A percentile compares a stretch with the other conserved stretches of the same genome.
Conservation (phyloP, 2,329 filamentous ascomycete species). For the Truncatella angustata region DNA sequence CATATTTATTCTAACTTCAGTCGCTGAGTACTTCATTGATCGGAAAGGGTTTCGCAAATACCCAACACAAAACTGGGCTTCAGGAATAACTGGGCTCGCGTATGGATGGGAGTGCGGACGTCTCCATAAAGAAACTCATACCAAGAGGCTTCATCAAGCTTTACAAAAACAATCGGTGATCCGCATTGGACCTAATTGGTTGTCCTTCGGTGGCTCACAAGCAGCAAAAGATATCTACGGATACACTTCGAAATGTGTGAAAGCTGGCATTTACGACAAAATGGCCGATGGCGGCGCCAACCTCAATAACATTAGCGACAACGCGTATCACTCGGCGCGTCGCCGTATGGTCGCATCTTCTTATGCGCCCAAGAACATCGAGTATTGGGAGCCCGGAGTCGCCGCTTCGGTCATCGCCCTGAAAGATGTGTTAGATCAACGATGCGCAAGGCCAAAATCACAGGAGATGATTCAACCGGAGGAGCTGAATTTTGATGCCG, state of each 20-base stretch:
- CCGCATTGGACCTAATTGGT: constrained; percentile 9
- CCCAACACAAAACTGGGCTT: background rate
- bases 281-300: background rate
- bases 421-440: background rate
- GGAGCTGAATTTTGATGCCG: constrained; percentile 18
- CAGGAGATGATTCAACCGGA: constrained; percentile 13
- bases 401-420: background rate
- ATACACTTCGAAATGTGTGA: constrained; percentile 5
- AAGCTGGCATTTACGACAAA: background rate
- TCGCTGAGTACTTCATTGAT: background rate
- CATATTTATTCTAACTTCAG: no score
- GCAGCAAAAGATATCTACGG: constrained; percentile 12
- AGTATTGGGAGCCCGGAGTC: constrained; percentile 6
- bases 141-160: background rate
- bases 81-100: background rate
- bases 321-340: background rate
- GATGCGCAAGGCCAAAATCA: constrained; percentile 12
- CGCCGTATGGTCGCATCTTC: constrained; percentile 5
- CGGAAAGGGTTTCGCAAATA: background rate
- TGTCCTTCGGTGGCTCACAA: constrained; percentile 7
- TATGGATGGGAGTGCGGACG: background rate
- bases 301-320: constrained; percentile 3
- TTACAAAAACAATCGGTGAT: constrained; percentile 3
- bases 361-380: constrained; percentile 7
- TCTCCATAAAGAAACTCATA: background rate